Conservation (phyloP, 163 green algal species). For the Scenedesmus sp. region DNA sequence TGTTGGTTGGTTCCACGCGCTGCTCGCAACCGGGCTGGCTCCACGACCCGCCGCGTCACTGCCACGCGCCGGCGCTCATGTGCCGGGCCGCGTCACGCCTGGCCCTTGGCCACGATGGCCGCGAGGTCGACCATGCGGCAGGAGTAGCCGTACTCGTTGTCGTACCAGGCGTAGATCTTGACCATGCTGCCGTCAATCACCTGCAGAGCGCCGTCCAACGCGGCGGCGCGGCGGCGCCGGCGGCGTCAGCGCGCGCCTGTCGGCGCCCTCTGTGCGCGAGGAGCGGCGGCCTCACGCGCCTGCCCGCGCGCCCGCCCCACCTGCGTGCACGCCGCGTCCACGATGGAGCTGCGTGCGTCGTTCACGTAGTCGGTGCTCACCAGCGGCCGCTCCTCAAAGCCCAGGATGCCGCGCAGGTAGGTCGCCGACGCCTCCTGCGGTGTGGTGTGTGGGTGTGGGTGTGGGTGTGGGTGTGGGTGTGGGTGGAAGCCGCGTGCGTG, state of each 20-base stretch:
- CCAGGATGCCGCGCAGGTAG: conserved; percentile 79
- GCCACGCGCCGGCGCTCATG: not conserved
- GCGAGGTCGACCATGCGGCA: conserved; percentile 72
- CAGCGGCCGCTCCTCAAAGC: conserved; percentile 81
- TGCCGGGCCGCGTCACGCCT: not conserved
- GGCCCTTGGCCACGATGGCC: conserved; percentile 57
- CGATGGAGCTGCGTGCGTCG: conserved; percentile 74
- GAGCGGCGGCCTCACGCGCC: not conserved
- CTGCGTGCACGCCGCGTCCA: conserved; percentile 74
- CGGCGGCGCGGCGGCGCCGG: not conserved
- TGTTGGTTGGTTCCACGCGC: no score
- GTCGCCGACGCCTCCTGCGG: conserved; percentile 68
- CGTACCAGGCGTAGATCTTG: conserved; percentile 92
- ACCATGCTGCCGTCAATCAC: conserved; percentile 86
- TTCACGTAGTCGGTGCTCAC: conserved; percentile 85
- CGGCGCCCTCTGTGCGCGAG: no score
- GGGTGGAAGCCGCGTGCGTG: not conserved
- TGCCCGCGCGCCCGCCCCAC: not conserved
- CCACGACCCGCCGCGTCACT: not conserved
- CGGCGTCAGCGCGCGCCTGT: not conserved
- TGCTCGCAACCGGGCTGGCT: no score
- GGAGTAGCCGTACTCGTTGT: conserved; percentile 90
- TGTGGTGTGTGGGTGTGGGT: no score
- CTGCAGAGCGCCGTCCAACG: conserved; percentile 43
- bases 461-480: no score